Conservation (phyloP, 768 basidiomycete genomes). For the Hericium alpestre region DNA sequence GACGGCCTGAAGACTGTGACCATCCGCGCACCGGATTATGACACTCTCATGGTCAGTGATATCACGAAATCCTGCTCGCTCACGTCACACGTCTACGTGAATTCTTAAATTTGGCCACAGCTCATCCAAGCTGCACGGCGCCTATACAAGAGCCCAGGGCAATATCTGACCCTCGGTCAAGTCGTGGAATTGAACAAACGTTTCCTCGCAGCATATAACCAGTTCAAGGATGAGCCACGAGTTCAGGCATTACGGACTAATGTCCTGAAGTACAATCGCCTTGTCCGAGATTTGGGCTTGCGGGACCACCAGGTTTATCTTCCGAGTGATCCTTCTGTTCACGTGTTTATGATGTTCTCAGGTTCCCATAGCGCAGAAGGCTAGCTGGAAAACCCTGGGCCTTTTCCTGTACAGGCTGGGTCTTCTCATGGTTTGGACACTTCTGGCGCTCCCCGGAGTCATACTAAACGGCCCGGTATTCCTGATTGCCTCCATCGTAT, state of each 20-base stretch:
- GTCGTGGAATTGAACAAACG: constrained; percentile 91
- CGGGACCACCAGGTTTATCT: constrained; percentile 77
- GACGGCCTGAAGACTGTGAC: constrained; percentile 94
- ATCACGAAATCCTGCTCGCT: background rate
- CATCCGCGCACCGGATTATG: constrained; percentile 90
- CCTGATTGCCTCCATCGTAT: constrained; percentile 82
- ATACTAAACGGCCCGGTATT: constrained; percentile 90
- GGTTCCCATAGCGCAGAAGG: constrained; percentile 80
- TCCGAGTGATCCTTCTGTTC: constrained; percentile 2
- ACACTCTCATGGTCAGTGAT: constrained; percentile 84
- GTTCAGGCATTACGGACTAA: constrained; percentile 68
- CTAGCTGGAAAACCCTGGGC: constrained; percentile 75
- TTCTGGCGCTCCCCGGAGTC: constrained; percentile 80
- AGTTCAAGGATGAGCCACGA: constrained; percentile 85
- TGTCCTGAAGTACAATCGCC: constrained; percentile 83
- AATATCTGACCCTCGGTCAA: constrained; percentile 85
- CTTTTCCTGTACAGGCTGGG: constrained; percentile 73
- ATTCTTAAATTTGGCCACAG: constrained; percentile 28
- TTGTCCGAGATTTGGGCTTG: constrained; percentile 78
- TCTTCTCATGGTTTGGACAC: constrained; percentile 69
- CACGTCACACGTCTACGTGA: background rate
- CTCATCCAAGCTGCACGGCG: constrained; percentile 90
- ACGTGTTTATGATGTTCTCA: constrained; percentile 17
- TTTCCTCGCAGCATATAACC: constrained; percentile 82
- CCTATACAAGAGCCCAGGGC: constrained; percentile 87